Percentiles rank a stretch among this genome's conserved stretches.
Evolutionary conservation across 805 yeast species (phyloP).

Genomic region (Metschnikowia continentalis): DNA sequence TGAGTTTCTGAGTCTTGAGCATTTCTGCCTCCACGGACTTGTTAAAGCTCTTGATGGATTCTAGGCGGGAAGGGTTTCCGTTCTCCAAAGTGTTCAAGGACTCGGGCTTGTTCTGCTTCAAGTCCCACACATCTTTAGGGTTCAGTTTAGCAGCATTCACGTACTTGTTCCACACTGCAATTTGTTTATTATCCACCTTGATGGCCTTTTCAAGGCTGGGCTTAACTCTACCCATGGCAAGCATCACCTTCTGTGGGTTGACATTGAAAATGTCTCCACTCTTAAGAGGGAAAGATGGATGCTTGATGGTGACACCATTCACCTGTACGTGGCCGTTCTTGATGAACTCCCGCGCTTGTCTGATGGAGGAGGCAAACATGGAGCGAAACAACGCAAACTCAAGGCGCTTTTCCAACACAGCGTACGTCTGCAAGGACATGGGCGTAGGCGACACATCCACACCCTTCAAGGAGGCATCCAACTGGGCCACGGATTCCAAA

Average conservation of each 20-base stretch:
- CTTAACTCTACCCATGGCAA: conserved; percentile 80
- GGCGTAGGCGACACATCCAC: conserved; percentile 62
- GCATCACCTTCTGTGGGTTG: conserved; percentile 77
- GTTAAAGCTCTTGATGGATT: conserved; percentile 29
- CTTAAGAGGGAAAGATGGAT: conserved; percentile 71
- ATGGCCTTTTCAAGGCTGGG: conserved; percentile 70
- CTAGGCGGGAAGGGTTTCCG: conserved; percentile 11
- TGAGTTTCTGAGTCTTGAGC: conserved; percentile 38
- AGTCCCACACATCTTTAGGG: conserved; percentile 56
- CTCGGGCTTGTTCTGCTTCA: conserved; percentile 39
- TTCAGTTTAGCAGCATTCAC: conserved; percentile 54
- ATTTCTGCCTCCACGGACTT: conserved; percentile 37
- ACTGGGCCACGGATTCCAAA: conserved; percentile 80
- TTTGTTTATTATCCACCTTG: conserved; percentile 67
- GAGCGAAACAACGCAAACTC: conserved; percentile 90
- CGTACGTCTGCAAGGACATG: conserved; percentile 80
- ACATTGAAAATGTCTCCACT: conserved; percentile 89
- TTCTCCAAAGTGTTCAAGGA: conserved; percentile 29
- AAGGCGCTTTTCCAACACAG: conserved; percentile 80
- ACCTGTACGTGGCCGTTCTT: conserved; percentile 78
- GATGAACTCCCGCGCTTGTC: conserved; percentile 91
- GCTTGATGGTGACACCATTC: conserved; percentile 73
- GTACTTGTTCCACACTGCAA: conserved; percentile 70
- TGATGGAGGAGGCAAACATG: conserved; percentile 85
- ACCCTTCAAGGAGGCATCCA: conserved; percentile 75